A percentile compares a stretch with the other conserved stretches of the same genome.
phyloP scores from a whole-genome alignment of 2,329 filamentous ascomycete species.

The Aspergillus tanneri region DNA sequence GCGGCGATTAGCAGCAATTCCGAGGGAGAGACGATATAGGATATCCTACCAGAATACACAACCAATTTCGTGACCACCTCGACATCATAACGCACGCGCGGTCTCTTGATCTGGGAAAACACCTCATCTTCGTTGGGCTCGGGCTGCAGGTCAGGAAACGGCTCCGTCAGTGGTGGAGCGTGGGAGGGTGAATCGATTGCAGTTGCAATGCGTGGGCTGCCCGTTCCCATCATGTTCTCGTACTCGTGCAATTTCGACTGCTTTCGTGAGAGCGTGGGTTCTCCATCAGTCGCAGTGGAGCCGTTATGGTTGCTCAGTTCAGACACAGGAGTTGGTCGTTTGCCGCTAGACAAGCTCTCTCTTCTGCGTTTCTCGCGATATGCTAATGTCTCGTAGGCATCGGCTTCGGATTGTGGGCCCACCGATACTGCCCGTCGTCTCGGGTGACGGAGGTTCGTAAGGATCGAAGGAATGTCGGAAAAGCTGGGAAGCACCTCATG shows the following conservation, averaged over 20 bases:
- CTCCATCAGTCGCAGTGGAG: constrained; percentile 31
- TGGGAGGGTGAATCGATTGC: constrained; percentile 33
- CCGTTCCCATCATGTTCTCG: constrained; percentile 72
- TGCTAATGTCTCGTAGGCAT: constrained; percentile 92
- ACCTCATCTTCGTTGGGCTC: constrained; percentile 69
- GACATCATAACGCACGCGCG: constrained; percentile 93
- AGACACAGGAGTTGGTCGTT: constrained; percentile 24
- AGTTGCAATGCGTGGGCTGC: constrained; percentile 45
- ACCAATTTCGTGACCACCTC: constrained; percentile 96
- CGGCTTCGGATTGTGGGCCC: constrained; percentile 91
- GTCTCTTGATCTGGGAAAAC: constrained; percentile 79
- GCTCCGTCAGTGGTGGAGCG: constrained; percentile 23
- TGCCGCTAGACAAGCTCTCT: constrained; percentile 55
- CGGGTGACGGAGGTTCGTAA: constrained; percentile 78
- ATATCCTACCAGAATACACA: constrained; percentile 77
- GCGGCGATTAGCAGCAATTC: neutral
- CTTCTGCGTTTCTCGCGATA: constrained; percentile 73
- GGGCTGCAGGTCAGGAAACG: constrained; percentile 32
- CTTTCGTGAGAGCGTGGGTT: constrained; percentile 39
- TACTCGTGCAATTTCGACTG: constrained; percentile 60
- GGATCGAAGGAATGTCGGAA: constrained; percentile 79
- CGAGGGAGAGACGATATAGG: neutral
- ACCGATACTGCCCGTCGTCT: constrained; percentile 79
- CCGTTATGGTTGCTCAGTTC: constrained; percentile 24
- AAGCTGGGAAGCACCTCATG: constrained; percentile 89